Base-by-base conservation (phyloP, 495 filamentous ascomycete genomes). In the Bacidia gigantensis region DNA sequence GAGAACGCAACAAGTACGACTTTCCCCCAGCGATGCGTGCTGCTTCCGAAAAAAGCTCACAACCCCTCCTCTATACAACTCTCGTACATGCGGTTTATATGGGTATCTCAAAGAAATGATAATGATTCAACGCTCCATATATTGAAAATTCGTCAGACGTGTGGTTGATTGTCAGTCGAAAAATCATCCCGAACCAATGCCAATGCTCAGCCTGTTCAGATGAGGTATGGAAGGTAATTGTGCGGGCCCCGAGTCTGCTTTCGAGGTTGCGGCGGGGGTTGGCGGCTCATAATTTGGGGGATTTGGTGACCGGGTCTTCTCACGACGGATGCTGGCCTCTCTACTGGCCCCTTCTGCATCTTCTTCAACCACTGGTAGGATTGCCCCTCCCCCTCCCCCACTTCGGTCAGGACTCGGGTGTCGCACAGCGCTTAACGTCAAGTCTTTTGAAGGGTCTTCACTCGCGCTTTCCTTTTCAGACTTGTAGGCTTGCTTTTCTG, bases 291-390 rank as follows among this genome's bases (percentile, higher is more conserved):
- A 14, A 18, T 17, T 53, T 24, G 44, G 3, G 21, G 44, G 44
- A 14, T 26, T 47, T 29, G 11, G 47, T 12, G 47, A 17, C 26
- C 17, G 47, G 9, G 47, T 2, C 29, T 50, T 54, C 42, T 54
- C 59, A 25, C 52, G 38, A 17, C 48, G 54, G 14, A 53, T 26
- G 26, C 56, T 61, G 11, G 62, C 63, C 43, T 62, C 61, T 47
- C 64, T 79, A 51, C 84, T 89, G 2, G 75, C 78, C 17, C 78
- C 84, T 65, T 96, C 92, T 11, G 81, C 84, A 23, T 82, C 83
- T 69, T 98, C 92, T 51, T 95, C 88, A 7, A 98, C 87, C 46
- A 96, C 83, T 1, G 92, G 92, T n/a, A 98, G 67, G 22, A 86
- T 82, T 25, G 82, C 73, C 11, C 81, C 78, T 23, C 73, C 72